Conservation (phyloP, 495 filamentous ascomycete genomes). For the Penicillium salamii region DNA sequence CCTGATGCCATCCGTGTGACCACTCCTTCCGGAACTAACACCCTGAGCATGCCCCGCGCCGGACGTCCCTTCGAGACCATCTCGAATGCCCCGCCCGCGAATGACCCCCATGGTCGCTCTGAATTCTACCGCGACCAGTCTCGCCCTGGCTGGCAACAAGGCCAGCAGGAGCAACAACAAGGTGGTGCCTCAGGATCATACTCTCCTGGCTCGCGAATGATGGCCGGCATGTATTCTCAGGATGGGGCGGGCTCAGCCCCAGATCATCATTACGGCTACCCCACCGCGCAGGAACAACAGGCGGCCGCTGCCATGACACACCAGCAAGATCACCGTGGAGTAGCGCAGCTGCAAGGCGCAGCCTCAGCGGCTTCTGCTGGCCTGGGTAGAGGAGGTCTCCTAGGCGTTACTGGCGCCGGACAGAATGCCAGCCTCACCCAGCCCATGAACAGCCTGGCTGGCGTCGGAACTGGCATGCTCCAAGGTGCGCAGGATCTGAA, state of each 20-base stretch:
- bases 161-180: slow-evolving; percentile 52
- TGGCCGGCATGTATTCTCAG: slow-evolving; percentile 42
- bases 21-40: slow-evolving; percentile 83
- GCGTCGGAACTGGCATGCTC: slow-evolving; percentile 43
- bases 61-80: slow-evolving; percentile 47
- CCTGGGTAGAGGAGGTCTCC: slow-evolving; percentile 39
- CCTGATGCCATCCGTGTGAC: slow-evolving; percentile 96
- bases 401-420: slow-evolving; percentile 45
- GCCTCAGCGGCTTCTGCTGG: slow-evolving; percentile 59
- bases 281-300: slow-evolving; percentile 45
- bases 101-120: slow-evolving; percentile 34
- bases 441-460: slow-evolving; percentile 44
- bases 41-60: slow-evolving; percentile 53
- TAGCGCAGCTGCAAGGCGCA: slow-evolving; percentile 76
- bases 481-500: slow-evolving; percentile 64
- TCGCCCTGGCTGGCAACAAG: slow-evolving; percentile 46
- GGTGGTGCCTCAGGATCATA: slow-evolving; percentile 37
- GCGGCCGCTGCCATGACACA: slow-evolving; percentile 56
- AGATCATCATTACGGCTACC: slow-evolving; percentile 46
- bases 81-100: slow-evolving; percentile 32
- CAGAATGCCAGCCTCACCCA: slow-evolving; percentile 48
- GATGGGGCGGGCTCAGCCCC: slow-evolving; percentile 35
- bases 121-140: slow-evolving; percentile 47
- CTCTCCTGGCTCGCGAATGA: slow-evolving; percentile 43
- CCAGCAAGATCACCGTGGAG: slow-evolving; percentile 77